phyloP scores from a whole-genome alignment of 805 yeast genomes.

The Cyberlindnera americana region DNA sequence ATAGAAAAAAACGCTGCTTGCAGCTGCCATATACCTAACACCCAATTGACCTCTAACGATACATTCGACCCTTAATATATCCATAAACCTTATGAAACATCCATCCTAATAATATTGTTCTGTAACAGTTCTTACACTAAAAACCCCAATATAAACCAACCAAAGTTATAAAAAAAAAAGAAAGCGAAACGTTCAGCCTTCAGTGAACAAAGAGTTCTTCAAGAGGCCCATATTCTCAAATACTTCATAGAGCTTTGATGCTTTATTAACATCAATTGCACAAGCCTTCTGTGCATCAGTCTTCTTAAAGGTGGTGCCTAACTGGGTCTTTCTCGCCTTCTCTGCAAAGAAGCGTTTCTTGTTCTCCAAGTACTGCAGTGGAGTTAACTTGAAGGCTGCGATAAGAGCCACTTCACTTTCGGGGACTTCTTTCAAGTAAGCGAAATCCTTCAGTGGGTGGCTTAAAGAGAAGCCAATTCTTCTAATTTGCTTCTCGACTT shows the following conservation, averaged over 20 bases:
- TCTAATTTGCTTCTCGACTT: constrained; percentile 13
- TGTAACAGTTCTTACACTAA: too few species aligned
- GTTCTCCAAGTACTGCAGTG: constrained; percentile 42
- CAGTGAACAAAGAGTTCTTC: constrained; percentile 59
- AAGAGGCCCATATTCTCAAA: constrained; percentile 93
- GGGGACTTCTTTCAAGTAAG: constrained; percentile 7
- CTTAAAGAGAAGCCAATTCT: constrained; percentile 12
- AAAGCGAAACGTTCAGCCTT: neutral
- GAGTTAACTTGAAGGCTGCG: constrained; percentile 21
- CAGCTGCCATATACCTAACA: too few species aligned
- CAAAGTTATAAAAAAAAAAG: neutral
- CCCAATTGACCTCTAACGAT: too few species aligned
- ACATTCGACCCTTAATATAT: too few species aligned
- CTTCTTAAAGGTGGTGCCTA: constrained; percentile 80
- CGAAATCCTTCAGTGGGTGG: constrained; percentile 12
- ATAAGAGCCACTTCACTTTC: constrained; percentile 16
- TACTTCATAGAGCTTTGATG: constrained; percentile 85
- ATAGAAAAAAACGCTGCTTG: too few species aligned
- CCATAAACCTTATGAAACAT: too few species aligned
- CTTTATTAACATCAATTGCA: constrained; percentile 94
- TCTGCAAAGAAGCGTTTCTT: constrained; percentile 85
- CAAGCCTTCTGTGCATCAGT: constrained; percentile 99
- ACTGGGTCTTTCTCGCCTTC: constrained; percentile 71
- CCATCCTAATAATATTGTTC: too few species aligned
- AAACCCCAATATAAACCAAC: too few species aligned